Evolutionary conservation across 805 yeast genomes (phyloP).

Genomic region (Pichia heedii): DNA sequence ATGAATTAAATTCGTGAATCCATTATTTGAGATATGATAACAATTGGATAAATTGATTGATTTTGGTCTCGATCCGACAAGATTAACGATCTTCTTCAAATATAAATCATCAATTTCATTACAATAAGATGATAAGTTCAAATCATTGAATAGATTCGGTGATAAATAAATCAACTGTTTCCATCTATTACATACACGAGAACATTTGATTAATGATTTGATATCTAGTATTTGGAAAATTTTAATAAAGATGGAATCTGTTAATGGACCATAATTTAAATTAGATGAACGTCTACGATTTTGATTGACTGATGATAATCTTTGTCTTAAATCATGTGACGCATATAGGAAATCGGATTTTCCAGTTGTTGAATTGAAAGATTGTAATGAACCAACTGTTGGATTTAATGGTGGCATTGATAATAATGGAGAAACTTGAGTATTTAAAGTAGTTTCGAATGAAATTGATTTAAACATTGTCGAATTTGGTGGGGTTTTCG

Average conservation of each 20-base stretch:
- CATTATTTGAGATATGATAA: conserved; percentile 68
- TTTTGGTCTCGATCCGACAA: conserved; percentile 62
- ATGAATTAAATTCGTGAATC: conserved; percentile 61
- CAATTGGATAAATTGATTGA: conserved; percentile 59
- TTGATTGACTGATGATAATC: conserved; percentile 37
- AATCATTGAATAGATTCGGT: conserved; percentile 38
- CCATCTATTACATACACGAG: conserved; percentile 59
- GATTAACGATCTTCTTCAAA: conserved; percentile 50
- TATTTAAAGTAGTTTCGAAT: background rate
- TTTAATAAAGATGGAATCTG: conserved; percentile 48
- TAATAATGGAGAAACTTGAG: background rate
- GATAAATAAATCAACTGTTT: conserved; percentile 52
- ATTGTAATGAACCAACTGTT: conserved; percentile 19
- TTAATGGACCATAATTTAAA: conserved; percentile 47
- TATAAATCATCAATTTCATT: conserved; percentile 50
- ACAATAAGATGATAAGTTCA: conserved; percentile 58
- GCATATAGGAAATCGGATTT: conserved; percentile 39
- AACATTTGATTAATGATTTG: conserved; percentile 50
- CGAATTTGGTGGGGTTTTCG: background rate
- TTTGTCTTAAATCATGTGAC: conserved; percentile 44
- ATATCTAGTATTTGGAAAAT: conserved; percentile 47
- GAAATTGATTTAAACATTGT: conserved; percentile 6
- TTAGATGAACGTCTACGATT: conserved; percentile 47
- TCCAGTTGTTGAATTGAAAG: conserved; percentile 13
- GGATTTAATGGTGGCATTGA: conserved; percentile 23